A percentile compares a stretch with the other conserved stretches of the same genome.
Evolutionary conservation across 1,284 basidiomycete genomes (phyloP).

Genomic region (Cronartium ribicola): DNA sequence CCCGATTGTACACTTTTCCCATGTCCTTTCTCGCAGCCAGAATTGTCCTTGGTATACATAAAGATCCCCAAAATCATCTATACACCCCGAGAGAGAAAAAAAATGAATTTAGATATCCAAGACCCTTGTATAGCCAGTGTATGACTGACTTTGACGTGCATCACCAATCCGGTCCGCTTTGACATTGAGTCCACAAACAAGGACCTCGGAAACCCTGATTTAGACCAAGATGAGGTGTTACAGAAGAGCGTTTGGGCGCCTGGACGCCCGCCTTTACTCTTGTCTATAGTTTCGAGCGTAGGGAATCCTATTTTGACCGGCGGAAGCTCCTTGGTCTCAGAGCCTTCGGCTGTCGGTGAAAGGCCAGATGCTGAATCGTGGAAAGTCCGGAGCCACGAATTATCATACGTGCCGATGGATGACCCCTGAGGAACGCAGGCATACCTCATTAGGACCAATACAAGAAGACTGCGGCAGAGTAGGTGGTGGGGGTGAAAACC

Average conservation of each 20-base stretch:
- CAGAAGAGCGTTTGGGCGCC: conserved; percentile 33
- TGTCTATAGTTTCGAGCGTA: conserved; percentile 25
- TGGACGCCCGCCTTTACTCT: conserved; percentile 1
- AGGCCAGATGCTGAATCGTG: conserved; percentile 24
- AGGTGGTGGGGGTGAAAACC: neutral
- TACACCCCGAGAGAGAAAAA: neutral
- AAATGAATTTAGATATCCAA: neutral
- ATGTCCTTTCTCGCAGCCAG: neutral
- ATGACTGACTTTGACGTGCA: conserved; percentile 38
- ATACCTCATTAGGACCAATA: conserved; percentile 1
- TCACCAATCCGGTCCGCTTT: conserved; percentile 31
- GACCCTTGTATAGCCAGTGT: neutral
- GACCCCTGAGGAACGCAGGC: conserved; percentile 18
- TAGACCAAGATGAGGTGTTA: conserved; percentile 22
- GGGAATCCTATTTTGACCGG: conserved; percentile 25
- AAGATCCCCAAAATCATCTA: conserved; percentile 40
- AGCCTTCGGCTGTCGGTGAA: neutral
- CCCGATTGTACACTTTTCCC: neutral
- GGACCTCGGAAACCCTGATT: conserved; percentile 16
- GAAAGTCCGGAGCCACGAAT: conserved; percentile 24
- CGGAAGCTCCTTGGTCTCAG: neutral
- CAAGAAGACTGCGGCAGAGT: neutral
- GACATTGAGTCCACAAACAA: conserved; percentile 29
- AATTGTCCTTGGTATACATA: neutral
- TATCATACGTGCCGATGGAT: conserved; percentile 29